Evolutionary conservation across 768 basidiomycete species (phyloP).

Genomic region (Baorangia bicolor): DNA sequence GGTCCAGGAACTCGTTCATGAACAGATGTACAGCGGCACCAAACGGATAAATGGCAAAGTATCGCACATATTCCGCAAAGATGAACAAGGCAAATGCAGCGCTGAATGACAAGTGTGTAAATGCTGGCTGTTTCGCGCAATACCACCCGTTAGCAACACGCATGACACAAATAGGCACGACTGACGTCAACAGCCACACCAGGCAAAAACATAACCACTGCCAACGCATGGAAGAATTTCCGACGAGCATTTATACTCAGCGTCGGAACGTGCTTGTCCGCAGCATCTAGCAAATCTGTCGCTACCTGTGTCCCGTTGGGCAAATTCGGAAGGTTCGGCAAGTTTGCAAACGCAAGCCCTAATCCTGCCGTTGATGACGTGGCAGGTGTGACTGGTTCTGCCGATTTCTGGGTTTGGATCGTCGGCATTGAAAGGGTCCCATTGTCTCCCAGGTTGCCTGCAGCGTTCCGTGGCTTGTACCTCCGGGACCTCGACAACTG

Average conservation of each 20-base stretch:
- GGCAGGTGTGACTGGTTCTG: conserved; percentile 9
- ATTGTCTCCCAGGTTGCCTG: conserved; percentile 35
- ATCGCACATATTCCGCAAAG: conserved; percentile 96
- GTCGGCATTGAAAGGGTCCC: conserved; percentile 29
- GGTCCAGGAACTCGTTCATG: conserved; percentile 96
- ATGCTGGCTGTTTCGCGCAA: conserved; percentile 71
- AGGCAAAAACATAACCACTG: conserved; percentile 95
- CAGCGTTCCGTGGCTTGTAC: conserved; percentile 51
- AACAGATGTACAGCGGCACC: conserved; percentile 92
- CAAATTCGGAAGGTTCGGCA: conserved; percentile 50
- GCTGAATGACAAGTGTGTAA: conserved; percentile 93
- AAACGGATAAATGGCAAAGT: conserved; percentile 97
- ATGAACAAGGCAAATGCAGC: conserved; percentile 93
- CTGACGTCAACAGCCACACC: conserved; percentile 90
- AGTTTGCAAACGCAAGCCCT: conserved; percentile 39
- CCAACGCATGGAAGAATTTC: conserved; percentile 96
- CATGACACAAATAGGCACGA: conserved; percentile 21
- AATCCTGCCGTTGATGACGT: conserved; percentile 25
- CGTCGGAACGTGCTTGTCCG: conserved; percentile 88
- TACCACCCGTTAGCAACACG: conserved; percentile 13
- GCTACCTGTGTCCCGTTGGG: conserved; percentile 63
- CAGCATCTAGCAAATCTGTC: conserved; percentile 71
- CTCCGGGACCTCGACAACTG: conserved; percentile 79
- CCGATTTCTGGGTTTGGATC: conserved; percentile 24
- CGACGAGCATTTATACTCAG: conserved; percentile 87